phyloP scores from a whole-genome alignment of 2,329 filamentous ascomycete species.

The Trichoderma cornu-damae region DNA sequence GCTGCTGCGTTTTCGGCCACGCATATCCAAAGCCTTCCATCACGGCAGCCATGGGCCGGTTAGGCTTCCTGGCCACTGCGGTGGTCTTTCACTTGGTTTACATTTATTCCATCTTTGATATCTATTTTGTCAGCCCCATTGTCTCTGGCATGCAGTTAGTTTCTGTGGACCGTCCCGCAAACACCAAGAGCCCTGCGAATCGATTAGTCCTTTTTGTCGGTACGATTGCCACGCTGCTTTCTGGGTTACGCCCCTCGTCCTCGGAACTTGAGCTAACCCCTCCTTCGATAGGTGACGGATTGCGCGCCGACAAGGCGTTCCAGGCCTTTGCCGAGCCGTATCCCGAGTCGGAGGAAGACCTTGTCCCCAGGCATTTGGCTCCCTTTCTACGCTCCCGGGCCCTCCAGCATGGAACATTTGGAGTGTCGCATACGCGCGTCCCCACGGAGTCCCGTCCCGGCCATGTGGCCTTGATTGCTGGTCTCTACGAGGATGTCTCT shows the following conservation, averaged over 20 bases:
- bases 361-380: constrained; percentile 73
- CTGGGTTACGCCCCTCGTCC: not conserved
- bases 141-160: constrained; percentile 91
- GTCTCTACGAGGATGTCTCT: constrained; percentile 95
- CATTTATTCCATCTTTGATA: constrained; percentile 93
- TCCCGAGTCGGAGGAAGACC: constrained; percentile 57
- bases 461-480: constrained; percentile 94
- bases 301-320: constrained; percentile 97
- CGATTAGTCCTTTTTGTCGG: constrained; percentile 91
- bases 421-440: constrained; percentile 92
- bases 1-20: not conserved
- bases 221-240: constrained; percentile 33
- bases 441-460: constrained; percentile 95
- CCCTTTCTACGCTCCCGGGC: constrained; percentile 88
- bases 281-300: constrained; percentile 64
- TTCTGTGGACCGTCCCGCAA: constrained; percentile 56
- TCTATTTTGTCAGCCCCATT: constrained; percentile 97
- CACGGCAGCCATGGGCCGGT: constrained; percentile 59
- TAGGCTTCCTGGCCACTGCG: constrained; percentile 81
- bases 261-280: constrained; percentile 12
- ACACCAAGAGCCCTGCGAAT: constrained; percentile 71
- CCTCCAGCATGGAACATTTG: constrained; percentile 86
- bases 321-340: constrained; percentile 88
- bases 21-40: constrained; percentile 17
- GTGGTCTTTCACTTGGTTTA: constrained; percentile 92